A percentile compares a stretch with the other conserved stretches of the same genome.
Conservation (phyloP, 2,329 filamentous ascomycete genomes). For the Aureobasidium mangrovei region DNA sequence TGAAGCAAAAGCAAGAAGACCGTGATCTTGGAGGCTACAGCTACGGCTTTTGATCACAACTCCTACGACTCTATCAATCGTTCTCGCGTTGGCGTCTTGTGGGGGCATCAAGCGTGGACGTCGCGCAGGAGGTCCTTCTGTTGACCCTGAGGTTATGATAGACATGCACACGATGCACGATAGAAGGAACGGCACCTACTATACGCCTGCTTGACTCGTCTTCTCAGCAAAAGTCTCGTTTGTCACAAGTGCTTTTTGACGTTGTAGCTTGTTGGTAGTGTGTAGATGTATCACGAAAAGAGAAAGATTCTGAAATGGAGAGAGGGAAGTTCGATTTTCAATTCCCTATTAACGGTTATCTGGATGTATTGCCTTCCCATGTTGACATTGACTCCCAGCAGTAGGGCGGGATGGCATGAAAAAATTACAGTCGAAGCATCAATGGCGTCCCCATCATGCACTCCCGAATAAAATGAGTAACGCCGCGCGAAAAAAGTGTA, state of each 20-base stretch:
- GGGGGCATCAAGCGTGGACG: too few relatives aligned
- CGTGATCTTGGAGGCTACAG: constrained; percentile 12
- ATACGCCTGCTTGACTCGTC: too few relatives aligned
- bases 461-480: constrained; percentile 4
- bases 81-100: too few relatives aligned
- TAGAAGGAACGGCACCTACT: too few relatives aligned
- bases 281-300: too few relatives aligned
- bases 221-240: too few relatives aligned
- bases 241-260: too few relatives aligned
- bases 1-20: background rate
- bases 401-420: background rate
- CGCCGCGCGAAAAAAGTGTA: constrained; percentile 3
- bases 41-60: constrained; percentile 1
- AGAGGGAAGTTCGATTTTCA: background rate
- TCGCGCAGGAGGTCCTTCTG: too few relatives aligned
- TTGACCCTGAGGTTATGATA: too few relatives aligned
- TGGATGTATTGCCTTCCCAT: background rate
- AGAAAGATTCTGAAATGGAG: background rate
- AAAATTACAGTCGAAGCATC: constrained; percentile 9
- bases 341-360: constrained; percentile 8
- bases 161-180: too few relatives aligned
- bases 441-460: constrained; percentile 9
- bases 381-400: constrained; percentile 1
- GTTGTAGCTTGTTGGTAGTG: too few relatives aligned
- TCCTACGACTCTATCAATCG: too few relatives aligned